These are phyloP conservation scores for Solanum pimpinellifolium DNA, from an alignment of 257 asterid species.

Conservation along the genomic window DNA sequence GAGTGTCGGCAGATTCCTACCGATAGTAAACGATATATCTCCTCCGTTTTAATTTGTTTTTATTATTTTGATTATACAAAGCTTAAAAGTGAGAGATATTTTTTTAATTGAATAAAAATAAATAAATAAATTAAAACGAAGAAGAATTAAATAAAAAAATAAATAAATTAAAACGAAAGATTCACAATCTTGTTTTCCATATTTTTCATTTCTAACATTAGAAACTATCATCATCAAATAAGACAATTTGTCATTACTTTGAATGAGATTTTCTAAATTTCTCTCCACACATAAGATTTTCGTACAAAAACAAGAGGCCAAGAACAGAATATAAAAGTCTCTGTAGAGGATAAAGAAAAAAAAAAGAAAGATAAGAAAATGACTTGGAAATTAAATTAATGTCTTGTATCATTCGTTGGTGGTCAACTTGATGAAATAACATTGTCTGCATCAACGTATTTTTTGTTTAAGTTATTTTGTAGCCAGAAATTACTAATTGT, in stretches of 20 bases:
- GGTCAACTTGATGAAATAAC: neutral
- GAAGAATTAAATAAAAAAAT: too few species aligned
- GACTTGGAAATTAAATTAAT: neutral
- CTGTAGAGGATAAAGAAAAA: neutral
- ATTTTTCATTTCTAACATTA: neutral
- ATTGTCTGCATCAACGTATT: neutral
- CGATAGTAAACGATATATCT: neutral
- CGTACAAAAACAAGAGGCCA: neutral
- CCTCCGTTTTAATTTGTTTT: neutral
- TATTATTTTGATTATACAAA: accelerated
- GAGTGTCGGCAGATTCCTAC: neutral
- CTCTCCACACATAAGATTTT: neutral
- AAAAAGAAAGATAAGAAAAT: neutral
- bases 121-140: too few species aligned
- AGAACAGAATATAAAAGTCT: neutral
- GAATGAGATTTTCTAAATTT: neutral
- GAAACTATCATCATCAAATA: neutral
- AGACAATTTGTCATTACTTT: neutral
- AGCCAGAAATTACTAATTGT: neutral
- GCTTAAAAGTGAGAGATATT: accelerated
- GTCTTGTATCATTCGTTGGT: neutral
- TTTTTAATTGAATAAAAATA: accelerated
- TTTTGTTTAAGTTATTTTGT: neutral
- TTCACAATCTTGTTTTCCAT: neutral
- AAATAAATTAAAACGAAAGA: neutral